These are phyloP conservation scores for Lunularia cruciata DNA, from an alignment of 225 moss, liverwort and hornwort species.

Conservation along the genomic window DNA sequence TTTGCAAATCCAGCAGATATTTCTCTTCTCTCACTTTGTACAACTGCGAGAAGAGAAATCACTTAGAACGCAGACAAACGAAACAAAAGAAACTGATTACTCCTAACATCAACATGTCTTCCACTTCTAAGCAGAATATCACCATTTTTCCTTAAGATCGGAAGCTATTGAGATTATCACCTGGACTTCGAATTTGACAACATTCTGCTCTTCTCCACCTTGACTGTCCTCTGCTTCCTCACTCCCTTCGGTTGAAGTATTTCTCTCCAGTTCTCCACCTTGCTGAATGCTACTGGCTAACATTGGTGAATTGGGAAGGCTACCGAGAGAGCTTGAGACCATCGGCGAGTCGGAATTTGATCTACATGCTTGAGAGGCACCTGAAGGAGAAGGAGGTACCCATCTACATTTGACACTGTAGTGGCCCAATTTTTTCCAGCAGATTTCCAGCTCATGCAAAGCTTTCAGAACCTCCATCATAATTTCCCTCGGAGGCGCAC, in stretches of 20 bases:
- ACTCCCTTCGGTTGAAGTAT: constrained; percentile 40
- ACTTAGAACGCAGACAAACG: neutral
- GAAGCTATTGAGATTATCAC: constrained; percentile 41
- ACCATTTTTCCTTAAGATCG: no score
- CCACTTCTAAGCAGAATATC: no score
- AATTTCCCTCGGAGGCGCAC: constrained; percentile 76
- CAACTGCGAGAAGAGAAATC: constrained; percentile 59
- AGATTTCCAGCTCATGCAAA: constrained; percentile 70
- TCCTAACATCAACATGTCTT: no score
- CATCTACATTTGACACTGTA: constrained; percentile 89
- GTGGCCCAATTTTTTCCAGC: constrained; percentile 78
- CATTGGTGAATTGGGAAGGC: constrained; percentile 69
- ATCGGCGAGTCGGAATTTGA: constrained; percentile 46
- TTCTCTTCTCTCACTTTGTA: constrained; percentile 88
- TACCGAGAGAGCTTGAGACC: constrained; percentile 48
- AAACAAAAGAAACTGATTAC: neutral
- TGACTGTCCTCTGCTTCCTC: constrained; percentile 61
- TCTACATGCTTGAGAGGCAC: constrained; percentile 42
- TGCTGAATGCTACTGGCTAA: constrained; percentile 54
- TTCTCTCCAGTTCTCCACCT: constrained; percentile 55
- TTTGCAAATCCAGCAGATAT: constrained; percentile 86
- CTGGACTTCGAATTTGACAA: constrained; percentile 89
- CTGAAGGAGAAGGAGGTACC: constrained; percentile 53
- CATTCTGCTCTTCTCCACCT: constrained; percentile 71
- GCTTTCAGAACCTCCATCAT: constrained; percentile 74